Conservation (phyloP, 257 asterid species). For the Rauvolfia tetraphylla region DNA sequence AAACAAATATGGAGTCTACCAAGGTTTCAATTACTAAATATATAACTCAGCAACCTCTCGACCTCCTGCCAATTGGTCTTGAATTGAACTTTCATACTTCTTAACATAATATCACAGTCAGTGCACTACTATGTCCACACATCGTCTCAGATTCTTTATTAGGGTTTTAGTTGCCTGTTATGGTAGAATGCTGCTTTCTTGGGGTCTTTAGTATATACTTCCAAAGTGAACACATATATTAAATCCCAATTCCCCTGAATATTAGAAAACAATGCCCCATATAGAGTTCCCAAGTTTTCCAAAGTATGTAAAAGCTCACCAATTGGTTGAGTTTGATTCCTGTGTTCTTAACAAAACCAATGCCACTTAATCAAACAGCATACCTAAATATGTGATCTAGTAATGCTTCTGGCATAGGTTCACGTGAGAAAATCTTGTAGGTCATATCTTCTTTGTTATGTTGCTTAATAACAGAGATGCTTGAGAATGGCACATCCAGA, state of each 20-base stretch:
- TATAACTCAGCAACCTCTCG: not conserved
- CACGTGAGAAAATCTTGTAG: constrained; percentile 87
- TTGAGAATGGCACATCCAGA: constrained; percentile 67
- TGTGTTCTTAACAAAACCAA: not conserved
- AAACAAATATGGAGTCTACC: too few relatives aligned
- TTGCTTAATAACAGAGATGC: constrained; percentile 69
- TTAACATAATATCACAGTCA: not conserved
- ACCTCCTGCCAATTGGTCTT: not conserved
- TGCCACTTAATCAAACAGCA: not conserved
- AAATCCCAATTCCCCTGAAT: not conserved
- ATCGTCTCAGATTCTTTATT: not conserved
- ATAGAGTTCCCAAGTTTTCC: not conserved
- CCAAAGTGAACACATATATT: not conserved
- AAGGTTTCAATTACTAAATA: not conserved
- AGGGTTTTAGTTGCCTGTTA: not conserved
- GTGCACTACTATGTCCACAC: not conserved
- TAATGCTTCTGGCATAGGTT: constrained; percentile 55
- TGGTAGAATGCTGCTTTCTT: not conserved
- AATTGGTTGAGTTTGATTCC: not conserved
- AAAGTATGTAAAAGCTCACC: not conserved
- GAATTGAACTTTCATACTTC: not conserved
- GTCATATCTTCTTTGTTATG: constrained; percentile 63
- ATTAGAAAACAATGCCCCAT: not conserved
- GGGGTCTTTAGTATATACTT: not conserved
- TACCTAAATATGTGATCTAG: constrained; percentile 82